Base-by-base conservation (phyloP, 768 basidiomycete genomes). In the Kwoniella shandongensis region DNA sequence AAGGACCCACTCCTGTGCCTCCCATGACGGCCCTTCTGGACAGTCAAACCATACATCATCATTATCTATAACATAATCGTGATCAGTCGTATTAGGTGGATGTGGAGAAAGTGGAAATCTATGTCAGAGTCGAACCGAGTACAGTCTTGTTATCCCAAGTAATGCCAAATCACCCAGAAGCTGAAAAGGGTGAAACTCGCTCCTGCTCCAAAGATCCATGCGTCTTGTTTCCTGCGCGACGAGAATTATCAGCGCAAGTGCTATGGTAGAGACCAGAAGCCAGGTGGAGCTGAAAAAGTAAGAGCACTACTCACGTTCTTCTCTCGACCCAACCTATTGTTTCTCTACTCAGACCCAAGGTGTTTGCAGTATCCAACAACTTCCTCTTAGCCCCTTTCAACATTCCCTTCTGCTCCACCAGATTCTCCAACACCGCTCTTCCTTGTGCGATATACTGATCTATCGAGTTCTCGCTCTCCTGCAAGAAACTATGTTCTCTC, bases 301-400 rank as follows among this genome's bases (percentile, higher is more conserved):
- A n/a, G n/a, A 23, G 13, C 42, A 23, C 23, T 23, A 81, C 84
- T 57, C 61, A 91, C 92, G 90, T 96, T 76, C 96, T 81, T 61
- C 86, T 83, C 73, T 99, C 96, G 63, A 99, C 93, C 91, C 93
- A 99, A 6, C 89, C 86, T 76, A 99, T 97, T 30, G 94, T 93
- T 72, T 94, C 84, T 59, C 92, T 82, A 76, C 92, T 92, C 72
- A 98, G 78, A 0, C 96, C 96, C 57, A 99, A 78, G 23, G 91
- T 96, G 76, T 96, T 97, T 44, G 93, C 96, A 40, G 91, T 87
- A 72, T 89, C 87, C 54, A 96, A 77, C 47, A 99, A 77, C 52
- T 89, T 82, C 65, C 85, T 82, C 72, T 90, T 88, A 0, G 96
- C 97, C 39, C 78, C 93, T 77, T 97, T 98, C 57, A 99, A 80